Conservation (phyloP, 2,329 filamentous ascomycete genomes). For the Aspergillus persii region DNA sequence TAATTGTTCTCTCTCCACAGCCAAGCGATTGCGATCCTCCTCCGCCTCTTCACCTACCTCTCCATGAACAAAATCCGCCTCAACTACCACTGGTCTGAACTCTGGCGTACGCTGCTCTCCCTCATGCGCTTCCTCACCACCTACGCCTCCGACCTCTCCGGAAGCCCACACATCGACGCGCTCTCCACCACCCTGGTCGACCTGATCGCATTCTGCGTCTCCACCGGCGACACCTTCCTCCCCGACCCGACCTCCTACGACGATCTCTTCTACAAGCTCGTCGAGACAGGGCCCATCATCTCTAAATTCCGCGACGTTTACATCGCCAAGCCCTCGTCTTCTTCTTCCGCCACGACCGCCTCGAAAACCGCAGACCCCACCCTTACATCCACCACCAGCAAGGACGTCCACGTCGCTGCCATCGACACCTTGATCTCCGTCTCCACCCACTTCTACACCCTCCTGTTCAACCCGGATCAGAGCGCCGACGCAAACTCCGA, state of each 20-base stretch:
- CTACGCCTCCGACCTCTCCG: constrained; percentile 75
- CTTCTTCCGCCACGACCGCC: constrained; percentile 10
- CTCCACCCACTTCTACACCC: constrained; percentile 76
- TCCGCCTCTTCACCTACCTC: constrained; percentile 80
- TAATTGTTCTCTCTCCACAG: constrained; percentile 25
- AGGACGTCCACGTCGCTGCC: constrained; percentile 55
- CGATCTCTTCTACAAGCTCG: constrained; percentile 96
- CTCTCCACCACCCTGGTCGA: constrained; percentile 78
- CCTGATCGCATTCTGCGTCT: constrained; percentile 78
- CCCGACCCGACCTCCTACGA: constrained; percentile 86
- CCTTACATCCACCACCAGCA: constrained; percentile 14
- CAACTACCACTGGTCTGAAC: constrained; percentile 88
- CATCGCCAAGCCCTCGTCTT: constrained; percentile 36
- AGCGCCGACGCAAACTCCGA: constrained; percentile 25
- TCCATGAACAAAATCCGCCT: constrained; percentile 79
- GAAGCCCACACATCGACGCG: constrained; percentile 65
- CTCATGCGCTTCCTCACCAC: constrained; percentile 87
- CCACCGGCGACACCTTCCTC: constrained; percentile 84
- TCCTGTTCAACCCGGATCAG: constrained; percentile 61
- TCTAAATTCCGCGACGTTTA: constrained; percentile 80
- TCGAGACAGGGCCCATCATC: constrained; percentile 83
- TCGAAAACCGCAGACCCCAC: constrained; percentile 19
- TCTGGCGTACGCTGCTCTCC: constrained; percentile 85
- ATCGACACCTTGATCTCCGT: constrained; percentile 83
- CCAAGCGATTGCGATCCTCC: constrained; percentile 74